Evolutionary conservation across 2,329 filamentous ascomycete species (phyloP), one percentile per base, ranked within the genome.

Genomic region (Huntiella moniliformis): DNA sequence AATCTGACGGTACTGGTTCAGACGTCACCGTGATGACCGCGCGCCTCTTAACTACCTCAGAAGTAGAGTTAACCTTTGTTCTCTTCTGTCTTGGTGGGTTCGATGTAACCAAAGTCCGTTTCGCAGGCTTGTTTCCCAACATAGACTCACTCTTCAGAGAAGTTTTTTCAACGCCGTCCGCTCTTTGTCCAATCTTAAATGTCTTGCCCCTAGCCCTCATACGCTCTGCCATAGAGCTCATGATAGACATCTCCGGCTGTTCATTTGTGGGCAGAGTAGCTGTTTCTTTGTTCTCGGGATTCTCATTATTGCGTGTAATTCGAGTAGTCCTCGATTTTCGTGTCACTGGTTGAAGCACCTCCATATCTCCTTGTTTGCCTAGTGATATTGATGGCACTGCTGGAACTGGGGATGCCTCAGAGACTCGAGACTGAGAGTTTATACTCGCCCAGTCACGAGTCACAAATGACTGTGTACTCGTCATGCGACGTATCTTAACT

Each of bases 181-280:
- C 28, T 15, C 44, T 35, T 46, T 58, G 57, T 16, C 61, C 59
- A 38, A 74, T 73, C 56, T 65, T 71, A 51, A 75, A 65, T 44
- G 63, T 67, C 55, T 65, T 73, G 8, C 71, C 71, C 44, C 60
- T 63, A 2, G 71, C 58, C 32, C 65, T 68, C 63, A 73, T 67
- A n/a, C 70, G 64, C 52, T 75, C 71, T 34, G 66, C 64, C 66
- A 76, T 67, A 4, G 72, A 74, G 22, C 22, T 28, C 22, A 28
- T 28, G 2, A 28, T 28, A 28, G 22, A 28, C 22, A 28, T 28
- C 22, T 28, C 22, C 22, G 22, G 22, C 10, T 28, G 22, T 28
- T 8, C 22, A 1, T 28, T 6, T 28, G 22, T 10, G 22, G 22
- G 10, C 7, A 28, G 22, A 8, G 22, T 28, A 28, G 22, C 22